These are phyloP conservation scores for Melanomma pulvis-pyrius DNA, from an alignment of 495 filamentous ascomycete genomes.

Conservation along the genomic window DNA sequence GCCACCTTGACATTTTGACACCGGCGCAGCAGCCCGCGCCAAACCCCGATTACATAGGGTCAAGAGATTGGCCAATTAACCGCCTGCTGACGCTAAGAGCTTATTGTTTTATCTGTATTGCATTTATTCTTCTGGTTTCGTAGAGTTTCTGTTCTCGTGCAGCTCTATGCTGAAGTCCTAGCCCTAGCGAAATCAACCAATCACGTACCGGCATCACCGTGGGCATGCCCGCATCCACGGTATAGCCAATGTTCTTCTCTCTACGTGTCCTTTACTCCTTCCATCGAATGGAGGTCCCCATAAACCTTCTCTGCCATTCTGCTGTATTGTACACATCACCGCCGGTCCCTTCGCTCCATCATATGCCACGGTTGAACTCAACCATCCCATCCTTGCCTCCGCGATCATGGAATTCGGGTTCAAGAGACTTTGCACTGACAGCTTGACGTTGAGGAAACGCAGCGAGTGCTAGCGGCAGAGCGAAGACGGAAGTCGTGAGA, in stretches of 20 bases:
- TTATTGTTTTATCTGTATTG: not conserved
- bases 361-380: conserved; percentile 91
- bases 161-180: not conserved
- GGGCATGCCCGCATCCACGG: not conserved
- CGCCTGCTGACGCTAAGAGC: not conserved
- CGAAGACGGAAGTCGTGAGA: conserved; percentile 76
- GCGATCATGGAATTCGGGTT: conserved; percentile 77
- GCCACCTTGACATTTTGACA: conserved; percentile 34
- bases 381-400: conserved; percentile 77
- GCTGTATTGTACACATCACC: conserved; percentile 1
- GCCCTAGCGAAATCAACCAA: conserved; percentile 4
- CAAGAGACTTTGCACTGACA: conserved; percentile 69
- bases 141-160: conserved; percentile 1
- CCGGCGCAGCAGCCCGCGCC: conserved; percentile 1
- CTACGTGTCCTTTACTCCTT: not conserved
- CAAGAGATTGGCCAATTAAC: conserved; percentile 11
- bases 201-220: conserved; percentile 6
- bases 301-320: not conserved
- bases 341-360: conserved; percentile 12
- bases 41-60: not conserved
- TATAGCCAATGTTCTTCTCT: too few relatives aligned
- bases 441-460: conserved; percentile 90
- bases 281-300: not conserved
- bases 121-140: conserved; percentile 3
- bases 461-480: conserved; percentile 81